These are phyloP conservation scores for Cyphellophora europaea DNA, from an alignment of 2,329 filamentous ascomycete genomes.

Conservation along the genomic window DNA sequence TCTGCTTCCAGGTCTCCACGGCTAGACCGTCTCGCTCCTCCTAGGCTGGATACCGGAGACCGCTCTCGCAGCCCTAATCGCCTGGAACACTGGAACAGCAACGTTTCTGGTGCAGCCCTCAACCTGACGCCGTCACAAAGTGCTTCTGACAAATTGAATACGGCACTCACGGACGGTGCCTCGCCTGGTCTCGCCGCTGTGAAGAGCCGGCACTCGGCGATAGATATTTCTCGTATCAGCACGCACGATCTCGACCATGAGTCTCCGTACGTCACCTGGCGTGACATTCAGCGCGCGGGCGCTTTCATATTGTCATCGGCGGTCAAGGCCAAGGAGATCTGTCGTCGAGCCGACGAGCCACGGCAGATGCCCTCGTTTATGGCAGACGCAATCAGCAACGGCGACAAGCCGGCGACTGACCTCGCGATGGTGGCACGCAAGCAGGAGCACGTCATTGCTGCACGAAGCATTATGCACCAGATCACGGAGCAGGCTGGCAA, in stretches of 20 bases:
- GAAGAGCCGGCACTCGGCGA: background rate
- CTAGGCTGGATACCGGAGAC: conserved; percentile 39
- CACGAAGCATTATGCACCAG: conserved; percentile 39
- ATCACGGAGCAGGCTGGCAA: conserved; percentile 32
- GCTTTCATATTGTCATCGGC: conserved; percentile 72
- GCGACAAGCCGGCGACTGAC: conserved; percentile 18
- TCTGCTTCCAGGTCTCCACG: conserved; percentile 30
- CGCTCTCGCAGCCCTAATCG: conserved; percentile 17
- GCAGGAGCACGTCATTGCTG: conserved; percentile 46
- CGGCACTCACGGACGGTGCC: no score
- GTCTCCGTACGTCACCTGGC: conserved; percentile 32
- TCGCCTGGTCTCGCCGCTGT: no score
- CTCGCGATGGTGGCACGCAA: conserved; percentile 28
- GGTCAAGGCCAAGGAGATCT: conserved; percentile 81
- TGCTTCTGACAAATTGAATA: conserved; percentile 15
- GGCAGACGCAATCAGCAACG: conserved; percentile 21
- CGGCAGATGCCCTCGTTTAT: conserved; percentile 23
- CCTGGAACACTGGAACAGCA: conserved; percentile 14
- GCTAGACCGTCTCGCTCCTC: conserved; percentile 37
- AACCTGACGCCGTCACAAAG: conserved; percentile 13
- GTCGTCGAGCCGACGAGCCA: conserved; percentile 48
- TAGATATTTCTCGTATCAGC: background rate
- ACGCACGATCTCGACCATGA: conserved; percentile 5
- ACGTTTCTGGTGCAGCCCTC: conserved; percentile 23
- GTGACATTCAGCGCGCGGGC: conserved; percentile 72